Conservation (phyloP, 2,329 filamentous ascomycete species). For the Pseudopithomyces chartarum region DNA sequence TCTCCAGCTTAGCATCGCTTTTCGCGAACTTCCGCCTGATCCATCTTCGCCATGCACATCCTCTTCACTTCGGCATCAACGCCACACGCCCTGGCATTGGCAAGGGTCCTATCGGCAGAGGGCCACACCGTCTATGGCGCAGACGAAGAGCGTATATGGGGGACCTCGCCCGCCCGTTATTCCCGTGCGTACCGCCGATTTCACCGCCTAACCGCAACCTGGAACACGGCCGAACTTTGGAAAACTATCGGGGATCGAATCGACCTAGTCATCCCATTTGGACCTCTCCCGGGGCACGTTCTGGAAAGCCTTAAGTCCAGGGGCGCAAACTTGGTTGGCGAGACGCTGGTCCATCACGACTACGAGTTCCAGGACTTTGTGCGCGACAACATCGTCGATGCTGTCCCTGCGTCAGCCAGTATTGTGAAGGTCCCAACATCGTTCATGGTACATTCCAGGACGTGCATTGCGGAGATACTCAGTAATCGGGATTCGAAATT, state of each 20-base stretch:
- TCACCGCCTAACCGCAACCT: not conserved
- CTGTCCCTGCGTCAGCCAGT: not conserved
- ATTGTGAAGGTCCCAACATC: conserved; percentile 7
- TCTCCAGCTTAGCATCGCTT: not conserved
- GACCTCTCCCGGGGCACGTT: not conserved
- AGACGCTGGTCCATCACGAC: not conserved
- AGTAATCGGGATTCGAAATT: conserved; percentile 10
- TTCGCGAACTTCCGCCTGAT: not conserved
- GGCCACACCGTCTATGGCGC: conserved; percentile 13
- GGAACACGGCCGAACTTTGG: not conserved
- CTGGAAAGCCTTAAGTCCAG: not conserved
- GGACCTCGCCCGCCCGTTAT: conserved; percentile 12
- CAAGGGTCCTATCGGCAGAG: conserved; percentile 12
- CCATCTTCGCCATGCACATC: conserved; percentile 7
- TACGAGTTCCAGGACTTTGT: conserved; percentile 12
- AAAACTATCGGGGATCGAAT: conserved; percentile 5
- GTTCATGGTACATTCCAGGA: conserved; percentile 9
- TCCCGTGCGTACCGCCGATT: conserved; percentile 12
- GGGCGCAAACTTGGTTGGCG: conserved; percentile 1
- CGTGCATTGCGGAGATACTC: conserved; percentile 10
- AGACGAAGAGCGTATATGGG: conserved; percentile 13
- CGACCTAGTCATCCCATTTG: conserved; percentile 13
- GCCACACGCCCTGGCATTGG: conserved; percentile 14
- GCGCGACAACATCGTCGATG: conserved; percentile 6
- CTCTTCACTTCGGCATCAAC: conserved; percentile 13